Evolutionary conservation across 805 yeast genomes (phyloP).

Genomic region (Hagleromyces aurorensis): DNA sequence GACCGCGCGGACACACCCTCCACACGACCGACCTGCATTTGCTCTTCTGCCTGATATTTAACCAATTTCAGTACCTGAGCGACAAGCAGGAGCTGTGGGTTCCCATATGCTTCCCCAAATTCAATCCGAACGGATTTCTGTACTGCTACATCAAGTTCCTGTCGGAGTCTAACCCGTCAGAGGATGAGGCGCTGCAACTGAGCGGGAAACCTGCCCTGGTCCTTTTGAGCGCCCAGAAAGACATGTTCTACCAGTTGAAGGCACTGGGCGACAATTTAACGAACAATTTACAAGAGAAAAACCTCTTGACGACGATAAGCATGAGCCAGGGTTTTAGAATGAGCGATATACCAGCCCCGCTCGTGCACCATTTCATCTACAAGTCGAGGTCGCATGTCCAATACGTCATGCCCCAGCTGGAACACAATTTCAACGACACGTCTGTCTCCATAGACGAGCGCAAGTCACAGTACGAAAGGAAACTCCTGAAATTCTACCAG

Average conservation of each 20-base stretch:
- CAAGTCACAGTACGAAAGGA: constrained; percentile 14
- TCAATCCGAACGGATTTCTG: constrained; percentile 80
- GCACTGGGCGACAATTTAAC: constrained; percentile 48
- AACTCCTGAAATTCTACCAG: constrained; percentile 23
- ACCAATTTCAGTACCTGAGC: constrained; percentile 27
- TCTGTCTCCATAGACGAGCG: too few relatives aligned
- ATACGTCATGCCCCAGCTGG: constrained; percentile 26
- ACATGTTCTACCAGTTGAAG: constrained; percentile 70
- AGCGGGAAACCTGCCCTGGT: constrained; percentile 34
- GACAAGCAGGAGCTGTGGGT: constrained; percentile 77
- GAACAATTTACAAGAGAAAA: constrained; percentile 32
- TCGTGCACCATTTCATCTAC: constrained; percentile 71
- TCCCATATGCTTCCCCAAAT: constrained; percentile 86
- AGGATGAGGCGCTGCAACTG: background rate
- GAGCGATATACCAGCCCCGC: constrained; percentile 46
- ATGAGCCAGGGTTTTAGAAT: constrained; percentile 34
- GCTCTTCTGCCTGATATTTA: constrained; percentile 61
- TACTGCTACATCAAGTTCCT: constrained; percentile 70
- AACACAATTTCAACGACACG: constrained; percentile 12
- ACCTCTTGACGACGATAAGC: constrained; percentile 33
- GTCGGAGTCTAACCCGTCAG: constrained; percentile 15
- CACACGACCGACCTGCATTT: constrained; percentile 77
- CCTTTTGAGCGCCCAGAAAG: constrained; percentile 51
- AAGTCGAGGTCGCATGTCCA: constrained; percentile 62
- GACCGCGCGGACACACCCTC: constrained; percentile 71